Evolutionary conservation across 495 filamentous ascomycete genomes (phyloP), one percentile per base, ranked within the genome.

Genomic region (Penicillium dipodomyicola): DNA sequence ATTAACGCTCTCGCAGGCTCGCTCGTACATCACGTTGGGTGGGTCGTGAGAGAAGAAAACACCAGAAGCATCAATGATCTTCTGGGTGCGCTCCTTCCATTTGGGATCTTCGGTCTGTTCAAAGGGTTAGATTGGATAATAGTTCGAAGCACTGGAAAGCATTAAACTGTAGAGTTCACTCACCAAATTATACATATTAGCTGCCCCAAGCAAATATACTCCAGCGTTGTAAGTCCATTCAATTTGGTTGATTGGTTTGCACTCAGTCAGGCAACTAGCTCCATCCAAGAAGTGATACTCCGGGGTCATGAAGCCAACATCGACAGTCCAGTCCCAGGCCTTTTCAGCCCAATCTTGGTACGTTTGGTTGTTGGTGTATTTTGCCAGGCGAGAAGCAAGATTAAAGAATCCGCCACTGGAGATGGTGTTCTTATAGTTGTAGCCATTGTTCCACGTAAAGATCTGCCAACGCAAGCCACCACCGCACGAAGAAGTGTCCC

Each of bases 401-500:
- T 95, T 85, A 71, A 94, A 89, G 72, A 93, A 90, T 54, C 85
- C 83, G 5, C 86, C 90, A 49, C 91, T 94, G 4, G 87, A 87
- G 55, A 88, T 89, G 20, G 89, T 78, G 68, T 90, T 92, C 71
- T 92, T 88, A 76, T 93, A 92, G 50, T 85, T 79, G 55, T 88
- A 94, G 1, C 92, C 91, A 48, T 81, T 84, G 60, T 94, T 92
- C 54, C 80, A 87, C 1, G 82, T 80, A 68, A 87, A 90, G 56
- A 96, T 92, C 72, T 96, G 91, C 92, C 92, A 96, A 17, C 82
- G 70, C 45, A 96, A 67, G 5, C 90, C 90, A 35, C 90, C 90
- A 32, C 73, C 76, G 58, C 90, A 94, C 14, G 74, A 77, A 3
- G 74, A 73, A 0, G 69, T 74, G 68, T 95, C 84, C 91, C 91